A percentile compares a stretch with the other conserved stretches of the same genome.
Evolutionary conservation across 225 moss, liverwort and hornwort genomes (phyloP).

Genomic region (Marchantia polymorpha): DNA sequence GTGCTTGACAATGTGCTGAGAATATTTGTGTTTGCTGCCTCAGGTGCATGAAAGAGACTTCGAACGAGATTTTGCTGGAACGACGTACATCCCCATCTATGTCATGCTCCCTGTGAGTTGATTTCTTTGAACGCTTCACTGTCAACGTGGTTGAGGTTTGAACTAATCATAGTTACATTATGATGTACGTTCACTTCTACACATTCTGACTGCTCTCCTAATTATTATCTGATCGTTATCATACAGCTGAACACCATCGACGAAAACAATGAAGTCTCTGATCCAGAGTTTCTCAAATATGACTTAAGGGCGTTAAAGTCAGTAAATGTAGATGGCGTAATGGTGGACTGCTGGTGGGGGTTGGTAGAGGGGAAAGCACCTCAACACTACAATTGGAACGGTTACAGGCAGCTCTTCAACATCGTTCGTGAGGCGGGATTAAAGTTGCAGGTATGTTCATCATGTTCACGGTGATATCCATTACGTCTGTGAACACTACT

Average conservation of each 20-base stretch:
- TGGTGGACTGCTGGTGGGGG: slow-evolving; percentile 62
- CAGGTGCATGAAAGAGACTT: slow-evolving; percentile 19
- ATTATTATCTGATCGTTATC: not conserved
- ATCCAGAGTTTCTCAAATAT: slow-evolving; percentile 48
- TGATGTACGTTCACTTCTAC: no score
- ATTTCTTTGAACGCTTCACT: not conserved
- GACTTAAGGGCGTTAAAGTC: slow-evolving; percentile 51
- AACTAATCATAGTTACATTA: no score
- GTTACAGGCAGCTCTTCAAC: slow-evolving; percentile 47
- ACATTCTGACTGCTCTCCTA: no score
- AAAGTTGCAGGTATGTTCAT: slow-evolving; percentile 42
- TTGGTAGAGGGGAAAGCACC: slow-evolving; percentile 46
- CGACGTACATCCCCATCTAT: slow-evolving; percentile 79
- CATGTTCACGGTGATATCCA: no score
- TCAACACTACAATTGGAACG: slow-evolving; percentile 45
- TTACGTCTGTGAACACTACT: no score
- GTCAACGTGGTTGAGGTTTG: no score
- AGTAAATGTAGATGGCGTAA: slow-evolving; percentile 50
- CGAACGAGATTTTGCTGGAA: slow-evolving; percentile 81
- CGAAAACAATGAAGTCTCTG: slow-evolving; percentile 51
- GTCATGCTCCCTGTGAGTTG: slow-evolving; percentile 91
- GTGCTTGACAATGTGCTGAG: no score
- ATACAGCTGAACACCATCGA: slow-evolving; percentile 67
- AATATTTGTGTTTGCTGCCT: not conserved
- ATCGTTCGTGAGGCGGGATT: slow-evolving; percentile 45